phyloP scores from a whole-genome alignment of 129 eudicot genomes.

The Pittosporum tobira region DNA sequence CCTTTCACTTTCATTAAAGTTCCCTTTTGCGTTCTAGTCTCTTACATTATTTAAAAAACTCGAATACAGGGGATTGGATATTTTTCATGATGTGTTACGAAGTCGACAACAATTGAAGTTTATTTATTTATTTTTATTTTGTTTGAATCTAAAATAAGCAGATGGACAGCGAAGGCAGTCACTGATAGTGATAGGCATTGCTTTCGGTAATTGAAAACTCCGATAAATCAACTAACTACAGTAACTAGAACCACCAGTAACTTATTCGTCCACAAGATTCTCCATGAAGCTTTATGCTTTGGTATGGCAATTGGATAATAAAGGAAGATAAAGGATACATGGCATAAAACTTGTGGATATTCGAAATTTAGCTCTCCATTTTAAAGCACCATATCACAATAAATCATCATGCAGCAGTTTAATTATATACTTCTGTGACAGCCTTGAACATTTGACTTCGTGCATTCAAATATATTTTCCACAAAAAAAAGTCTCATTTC shows the following conservation, averaged over 20 bases:
- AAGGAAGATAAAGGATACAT: neutral
- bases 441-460: neutral
- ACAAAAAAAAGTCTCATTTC: too few relatives aligned
- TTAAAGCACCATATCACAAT: neutral
- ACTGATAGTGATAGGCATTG: neutral
- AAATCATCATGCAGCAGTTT: neutral
- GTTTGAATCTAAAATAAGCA: slow-evolving; percentile 4
- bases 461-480: slow-evolving; percentile 2
- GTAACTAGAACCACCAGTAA: neutral
- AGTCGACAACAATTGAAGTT: too few relatives aligned
- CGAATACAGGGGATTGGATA: too few relatives aligned
- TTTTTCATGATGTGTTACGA: too few relatives aligned
- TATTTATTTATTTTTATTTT: too few relatives aligned
- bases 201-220: neutral
- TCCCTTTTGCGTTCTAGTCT: neutral
- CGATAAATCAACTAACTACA: neutral
- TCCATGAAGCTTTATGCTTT: neutral
- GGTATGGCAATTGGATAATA: neutral
- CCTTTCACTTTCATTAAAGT: neutral
- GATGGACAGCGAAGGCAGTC: neutral
- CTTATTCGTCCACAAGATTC: neutral
- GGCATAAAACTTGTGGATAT: neutral
- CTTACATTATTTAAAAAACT: neutral
- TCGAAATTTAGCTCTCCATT: neutral
- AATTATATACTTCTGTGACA: neutral